Evolutionary conservation across 306 rosid species (phyloP), one percentile per base, ranked within the genome.

Genomic region (Vigna radiata): DNA sequence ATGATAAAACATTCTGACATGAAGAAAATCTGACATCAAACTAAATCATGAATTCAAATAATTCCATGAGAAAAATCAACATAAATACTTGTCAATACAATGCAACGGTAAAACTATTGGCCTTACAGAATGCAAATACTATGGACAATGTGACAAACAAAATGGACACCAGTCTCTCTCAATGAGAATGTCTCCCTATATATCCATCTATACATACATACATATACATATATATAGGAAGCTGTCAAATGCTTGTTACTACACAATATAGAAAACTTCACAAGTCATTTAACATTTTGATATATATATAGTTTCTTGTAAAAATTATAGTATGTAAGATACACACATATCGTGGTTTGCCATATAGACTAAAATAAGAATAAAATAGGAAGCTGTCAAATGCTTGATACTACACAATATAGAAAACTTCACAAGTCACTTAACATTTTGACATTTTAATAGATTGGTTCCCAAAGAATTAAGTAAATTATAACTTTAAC

Each of bases 201-300:
- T 8, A 55, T 6, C 5, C 3, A 8, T 54, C 29, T 21, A 55
- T 55, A 19, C 4, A 23, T 23, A 10, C 5, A 55, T 55, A 56
- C 53, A 19, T 19, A 19, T 19, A 19, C 21, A 19, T 19, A 19
- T 1, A 19, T 19, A 19, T 19, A 74, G 37, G 56, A 46, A 62
- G 19, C 74, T 11, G 39, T 50, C 65, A 70, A 63, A 59, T 50
- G 59, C 16, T 25, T 27, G 64, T 39, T 18, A 62, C 70, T 19
- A 31, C 33, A 41, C 33, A 41, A 18, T 21, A 58, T 1, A 52
- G 54, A 21, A 33, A 59, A 52, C 46, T 60, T 61, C 56, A 59
- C 21, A 29, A 39, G 70, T 68, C 43, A 85, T 31, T 62, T 25
- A 68, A 63, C 79, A 48, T 55, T 7, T n/a, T 36, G 27, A n/a